Conservation (phyloP, 2,329 filamentous ascomycete genomes). For the Ophiocordyceps camponoti-leonardi region DNA sequence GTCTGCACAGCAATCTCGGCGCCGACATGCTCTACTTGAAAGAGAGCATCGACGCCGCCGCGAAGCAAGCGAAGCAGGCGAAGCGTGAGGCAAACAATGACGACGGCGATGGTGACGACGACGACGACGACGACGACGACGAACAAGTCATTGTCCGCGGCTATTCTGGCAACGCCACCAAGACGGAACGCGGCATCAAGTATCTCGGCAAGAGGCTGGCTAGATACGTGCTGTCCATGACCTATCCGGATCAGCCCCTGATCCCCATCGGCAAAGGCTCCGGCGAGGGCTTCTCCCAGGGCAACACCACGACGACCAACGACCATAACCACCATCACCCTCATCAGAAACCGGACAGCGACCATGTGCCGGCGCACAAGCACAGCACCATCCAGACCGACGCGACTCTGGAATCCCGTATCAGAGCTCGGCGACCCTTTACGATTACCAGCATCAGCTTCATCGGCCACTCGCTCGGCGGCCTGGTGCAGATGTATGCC, state of each 20-base stretch:
- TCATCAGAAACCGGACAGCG: conserved; percentile 11
- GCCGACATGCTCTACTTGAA: conserved; percentile 96
- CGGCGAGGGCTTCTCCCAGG: conserved; percentile 23
- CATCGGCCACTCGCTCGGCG: conserved; percentile 79
- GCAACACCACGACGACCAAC: conserved; percentile 11
- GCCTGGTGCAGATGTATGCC: conserved; percentile 81
- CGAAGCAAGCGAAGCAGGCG: conserved; percentile 54
- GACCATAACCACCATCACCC: conserved; percentile 18
- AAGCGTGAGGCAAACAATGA: too few species aligned
- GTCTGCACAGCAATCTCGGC: conserved; percentile 85
- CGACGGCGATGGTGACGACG: too few species aligned
- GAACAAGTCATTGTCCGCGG: conserved; percentile 81
- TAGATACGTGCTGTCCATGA: conserved; percentile 76
- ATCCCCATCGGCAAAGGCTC: conserved; percentile 43
- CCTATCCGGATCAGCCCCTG: conserved; percentile 86
- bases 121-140: conserved; percentile 48
- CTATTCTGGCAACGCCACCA: conserved; percentile 75
- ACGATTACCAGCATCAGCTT: conserved; percentile 91
- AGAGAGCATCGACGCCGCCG: conserved; percentile 82
- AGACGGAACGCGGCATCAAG: conserved; percentile 89
- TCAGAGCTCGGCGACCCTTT: conserved; percentile 40
- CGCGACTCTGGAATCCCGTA: conserved; percentile 35
- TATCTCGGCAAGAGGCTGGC: conserved; percentile 90
- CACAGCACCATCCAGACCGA: conserved; percentile 42
- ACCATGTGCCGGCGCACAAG: conserved; percentile 25